Evolutionary conservation across 1,284 basidiomycete genomes (phyloP).

Genomic region (Pseudozyma thailandica): DNA sequence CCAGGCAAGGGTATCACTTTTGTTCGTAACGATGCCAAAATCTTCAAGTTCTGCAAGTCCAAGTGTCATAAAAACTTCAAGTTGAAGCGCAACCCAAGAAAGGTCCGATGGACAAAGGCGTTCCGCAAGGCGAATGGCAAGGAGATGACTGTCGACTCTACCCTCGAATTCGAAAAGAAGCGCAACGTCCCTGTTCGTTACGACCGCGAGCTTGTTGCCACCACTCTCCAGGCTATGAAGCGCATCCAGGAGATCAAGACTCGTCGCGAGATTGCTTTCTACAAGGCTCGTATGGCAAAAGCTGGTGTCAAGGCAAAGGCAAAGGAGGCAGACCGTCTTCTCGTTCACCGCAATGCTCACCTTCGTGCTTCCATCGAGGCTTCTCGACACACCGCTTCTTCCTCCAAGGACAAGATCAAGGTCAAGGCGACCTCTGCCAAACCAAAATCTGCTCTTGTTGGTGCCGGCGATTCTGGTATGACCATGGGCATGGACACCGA

Average conservation of each 20-base stretch:
- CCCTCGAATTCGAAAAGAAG: slow-evolving; percentile 99
- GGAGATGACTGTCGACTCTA: slow-evolving; percentile 99
- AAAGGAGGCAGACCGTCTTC: slow-evolving; percentile 58
- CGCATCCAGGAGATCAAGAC: slow-evolving; percentile 91
- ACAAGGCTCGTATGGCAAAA: slow-evolving; percentile 65
- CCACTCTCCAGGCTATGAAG: slow-evolving; percentile 97
- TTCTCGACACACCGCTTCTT: slow-evolving; percentile 23
- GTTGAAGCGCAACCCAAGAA: slow-evolving; percentile 99
- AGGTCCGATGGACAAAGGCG: slow-evolving; percentile 99
- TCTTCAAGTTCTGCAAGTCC: slow-evolving; percentile 65
- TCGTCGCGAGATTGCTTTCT: slow-evolving; percentile 94
- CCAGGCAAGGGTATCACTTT: slow-evolving; percentile 78
- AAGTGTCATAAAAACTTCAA: slow-evolving; percentile 72
- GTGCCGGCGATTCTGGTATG: slow-evolving; percentile 48
- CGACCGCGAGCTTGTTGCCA: slow-evolving; percentile 90
- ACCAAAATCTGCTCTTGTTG: slow-evolving; percentile 54
- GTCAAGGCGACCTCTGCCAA: slow-evolving; percentile 49
- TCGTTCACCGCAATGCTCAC: slow-evolving; percentile 62
- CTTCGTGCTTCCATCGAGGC: slow-evolving; percentile 57
- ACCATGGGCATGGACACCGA: slow-evolving; percentile 59
- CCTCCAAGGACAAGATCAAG: slow-evolving; percentile 51
- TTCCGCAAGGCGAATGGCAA: slow-evolving; percentile 99
- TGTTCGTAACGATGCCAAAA: slow-evolving; percentile 67
- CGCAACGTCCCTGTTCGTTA: slow-evolving; percentile 98
- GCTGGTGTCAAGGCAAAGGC: slow-evolving; percentile 61